Base-by-base conservation (phyloP, 495 filamentous ascomycete species). In the Rostrohypoxylon terebratum region DNA sequence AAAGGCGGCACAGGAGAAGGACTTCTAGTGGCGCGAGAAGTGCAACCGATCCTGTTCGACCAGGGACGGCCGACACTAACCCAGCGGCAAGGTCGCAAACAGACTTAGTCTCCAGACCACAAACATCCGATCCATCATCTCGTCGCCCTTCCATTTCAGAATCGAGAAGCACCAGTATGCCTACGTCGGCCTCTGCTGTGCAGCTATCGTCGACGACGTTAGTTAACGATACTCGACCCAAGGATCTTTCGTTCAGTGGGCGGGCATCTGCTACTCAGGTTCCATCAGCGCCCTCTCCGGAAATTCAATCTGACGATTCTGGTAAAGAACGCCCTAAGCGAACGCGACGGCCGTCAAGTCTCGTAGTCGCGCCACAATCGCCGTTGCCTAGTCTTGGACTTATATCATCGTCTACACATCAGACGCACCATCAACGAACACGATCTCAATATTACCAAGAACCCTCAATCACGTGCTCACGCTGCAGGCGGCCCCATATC, bases 381-480 rank as follows among this genome's bases (percentile, higher is more conserved):
- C 76, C 76, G 10, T 67, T 78, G 8, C 76, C 76, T 13, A 78
- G 76, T 57, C 76, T 78, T 33, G 76, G 76, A 23, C 59, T 78
- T 21, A 71, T 78, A 42, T 31, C 71, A 34, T 78, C 76, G 0
- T 66, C 74, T 42, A 60, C 74, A 1, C 76, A 76, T 14, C 53
- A 69, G 51, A 63, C 76, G 50, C 74, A 73, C 10, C 69, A 77
- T 1, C 79, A 77, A 6, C 75, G 71, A 21, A 45, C 74, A 18
- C 78, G 80, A 3, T 82, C 83, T 13, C 76, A 83, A 11, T 83
- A 85, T 1, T 94, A 87, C 72, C 65, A 81, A 3, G 93, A 96
- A 70, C 93, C 94, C 2, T 86, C 86, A 0, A 86, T 97, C 60
- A 84, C 83, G 31, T 97, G 94, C 75, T 85, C 88, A 25, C 79